phyloP scores from a whole-genome alignment of 108 stramenopile genomes.

The Fragilaria radians region DNA sequence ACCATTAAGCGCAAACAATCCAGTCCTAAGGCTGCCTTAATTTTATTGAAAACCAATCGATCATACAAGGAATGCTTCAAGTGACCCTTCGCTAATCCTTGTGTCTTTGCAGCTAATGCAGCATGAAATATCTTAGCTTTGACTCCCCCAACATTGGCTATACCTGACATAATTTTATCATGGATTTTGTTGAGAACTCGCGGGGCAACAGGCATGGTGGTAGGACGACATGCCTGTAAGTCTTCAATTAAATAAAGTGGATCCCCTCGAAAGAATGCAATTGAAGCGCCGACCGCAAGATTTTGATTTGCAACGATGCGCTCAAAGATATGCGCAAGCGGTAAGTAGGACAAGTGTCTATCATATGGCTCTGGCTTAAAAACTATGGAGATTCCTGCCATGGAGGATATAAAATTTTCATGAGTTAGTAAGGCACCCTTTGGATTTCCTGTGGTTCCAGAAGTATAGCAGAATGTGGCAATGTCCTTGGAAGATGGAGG shows the following conservation, averaged over 20 bases:
- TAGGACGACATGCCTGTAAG: constrained; percentile 85
- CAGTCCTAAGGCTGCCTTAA: constrained; percentile 86
- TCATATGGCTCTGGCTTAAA: constrained; percentile 42
- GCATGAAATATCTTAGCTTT: constrained; percentile 86
- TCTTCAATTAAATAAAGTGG: constrained; percentile 78
- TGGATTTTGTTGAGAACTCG: constrained; percentile 93
- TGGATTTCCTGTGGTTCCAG: constrained; percentile 46
- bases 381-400: constrained; percentile 29
- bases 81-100: constrained; percentile 47
- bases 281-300: constrained; percentile 58
- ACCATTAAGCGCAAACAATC: constrained; percentile 78
- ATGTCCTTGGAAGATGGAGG: constrained; percentile 69
- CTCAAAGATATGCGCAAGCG: constrained; percentile 96
- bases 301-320: constrained; percentile 57
- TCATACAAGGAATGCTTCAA: constrained; percentile 86
- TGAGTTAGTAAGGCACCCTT: constrained; percentile 94
- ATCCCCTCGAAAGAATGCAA: constrained; percentile 87
- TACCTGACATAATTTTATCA: constrained; percentile 87
- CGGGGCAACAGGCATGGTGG: constrained; percentile 85
- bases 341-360: constrained; percentile 92
- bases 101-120: constrained; percentile 84
- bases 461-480: constrained; percentile 68
- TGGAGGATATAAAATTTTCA: constrained; percentile 68
- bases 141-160: constrained; percentile 78
- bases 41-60: constrained; percentile 86